Base-by-base conservation (phyloP, 768 basidiomycete species). In the Tricholoma sp. region DNA sequence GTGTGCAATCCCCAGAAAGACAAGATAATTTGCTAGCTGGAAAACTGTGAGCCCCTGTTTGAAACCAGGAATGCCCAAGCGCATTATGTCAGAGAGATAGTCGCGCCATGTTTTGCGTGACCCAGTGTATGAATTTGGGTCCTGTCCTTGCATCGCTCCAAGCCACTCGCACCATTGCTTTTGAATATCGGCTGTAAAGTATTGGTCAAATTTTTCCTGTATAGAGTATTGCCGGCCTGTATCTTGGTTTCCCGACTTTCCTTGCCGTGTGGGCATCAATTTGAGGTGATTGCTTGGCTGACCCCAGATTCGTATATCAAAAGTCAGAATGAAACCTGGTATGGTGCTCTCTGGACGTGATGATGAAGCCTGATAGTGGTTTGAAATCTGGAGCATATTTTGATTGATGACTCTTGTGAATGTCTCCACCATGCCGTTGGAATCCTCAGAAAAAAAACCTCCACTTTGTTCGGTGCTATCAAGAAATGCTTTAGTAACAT, bases 1-100 rank as follows among this genome's bases (percentile, higher is more conserved):
- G 1, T 29, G 12, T 15, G 53, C 53, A 15, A 63, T 29, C 5
- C 57, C 53, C 24, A 60, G 44, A 32, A 60, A 41, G 9, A 51
- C 59, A 9, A 63, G 41, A 28, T 52, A 54, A 29, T 63, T 63
- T 13, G 52, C 61, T 0, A 56, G 52, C 48, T 63, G 61, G 6
- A 63, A 32, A 7, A 56, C 45, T 2, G 61, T 63, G 11, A 63
- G 34, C 2, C 61, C 59, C n/a, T 36, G 29, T 37, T 31, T 44
- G 33, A 54, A 54, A 18, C 57, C 47, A 11, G 37, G 17, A 9
- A 58, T 39, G 17, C 44, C 12, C 12, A 58, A 53, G 17, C 42
- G 18, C 6, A 32, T 31, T 39, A 57, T 50, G 37, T 60, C 28
- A 1, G 34, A 37, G n/a, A 57, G 18, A 3, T 42, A 56, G n/a